A percentile compares a stretch with the other conserved stretches of the same genome.
Evolutionary conservation across 345 rosid genomes (phyloP).

Genomic region (Turritis glabra): DNA sequence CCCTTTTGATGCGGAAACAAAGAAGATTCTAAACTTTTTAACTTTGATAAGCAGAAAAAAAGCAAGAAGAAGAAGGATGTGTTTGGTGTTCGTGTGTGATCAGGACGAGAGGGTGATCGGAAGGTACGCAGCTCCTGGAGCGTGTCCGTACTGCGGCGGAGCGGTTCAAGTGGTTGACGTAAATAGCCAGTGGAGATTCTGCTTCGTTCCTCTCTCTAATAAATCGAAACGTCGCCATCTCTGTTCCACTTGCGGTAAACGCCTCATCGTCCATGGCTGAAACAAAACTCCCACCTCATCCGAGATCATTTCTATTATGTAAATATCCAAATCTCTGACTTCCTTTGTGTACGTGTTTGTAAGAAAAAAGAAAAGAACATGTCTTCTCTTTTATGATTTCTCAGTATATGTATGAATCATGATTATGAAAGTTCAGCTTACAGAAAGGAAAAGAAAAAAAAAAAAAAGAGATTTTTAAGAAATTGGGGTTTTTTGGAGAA

Average conservation of each 20-base stretch:
- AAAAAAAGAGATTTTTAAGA: neutral
- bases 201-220: slow-evolving; percentile 73
- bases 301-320: neutral
- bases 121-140: slow-evolving; percentile 78
- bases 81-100: slow-evolving; percentile 90
- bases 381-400: neutral
- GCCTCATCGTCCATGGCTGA: slow-evolving; percentile 46
- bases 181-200: slow-evolving; percentile 79
- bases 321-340: neutral
- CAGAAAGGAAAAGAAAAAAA: neutral
- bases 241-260: slow-evolving; percentile 65
- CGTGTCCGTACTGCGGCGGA: slow-evolving; percentile 95
- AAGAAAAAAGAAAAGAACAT: neutral
- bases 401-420: neutral
- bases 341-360: neutral
- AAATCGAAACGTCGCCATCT: slow-evolving; percentile 58
- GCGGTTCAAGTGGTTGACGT: slow-evolving; percentile 70
- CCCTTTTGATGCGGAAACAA: neutral
- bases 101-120: slow-evolving; percentile 75
- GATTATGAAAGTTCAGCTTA: slow-evolving; percentile 2
- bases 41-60: neutral
- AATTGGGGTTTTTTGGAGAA: neutral
- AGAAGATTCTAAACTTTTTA: neutral
- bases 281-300: neutral
- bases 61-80: slow-evolving; percentile 47